These are phyloP conservation scores for Sphagnurus paluster DNA, from an alignment of 1,284 basidiomycete species.

Conservation along the genomic window DNA sequence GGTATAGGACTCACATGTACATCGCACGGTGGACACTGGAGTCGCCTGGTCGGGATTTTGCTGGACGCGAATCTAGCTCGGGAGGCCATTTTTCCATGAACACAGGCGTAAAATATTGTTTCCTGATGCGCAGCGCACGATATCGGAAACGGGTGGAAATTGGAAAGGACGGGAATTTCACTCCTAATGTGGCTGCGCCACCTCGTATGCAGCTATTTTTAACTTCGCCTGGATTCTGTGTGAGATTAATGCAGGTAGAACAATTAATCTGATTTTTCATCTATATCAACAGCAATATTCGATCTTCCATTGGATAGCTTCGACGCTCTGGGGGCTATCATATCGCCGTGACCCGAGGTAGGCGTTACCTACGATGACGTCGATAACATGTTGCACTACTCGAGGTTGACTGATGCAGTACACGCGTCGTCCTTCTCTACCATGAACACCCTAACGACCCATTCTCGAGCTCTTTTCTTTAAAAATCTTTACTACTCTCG, in stretches of 20 bases:
- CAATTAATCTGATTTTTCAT: too few relatives aligned
- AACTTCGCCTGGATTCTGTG: neutral
- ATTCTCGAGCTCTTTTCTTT: too few relatives aligned
- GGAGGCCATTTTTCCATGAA: slow-evolving; percentile 26
- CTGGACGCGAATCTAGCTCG: slow-evolving; percentile 17
- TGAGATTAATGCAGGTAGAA: too few relatives aligned
- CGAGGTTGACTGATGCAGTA: too few relatives aligned
- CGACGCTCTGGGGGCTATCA: too few relatives aligned
- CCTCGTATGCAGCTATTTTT: slow-evolving; percentile 4
- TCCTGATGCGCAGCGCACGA: slow-evolving; percentile 12
- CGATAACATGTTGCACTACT: neutral
- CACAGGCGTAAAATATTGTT: slow-evolving; percentile 26
- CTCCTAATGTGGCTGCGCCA: slow-evolving; percentile 9
- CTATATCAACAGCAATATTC: too few relatives aligned
- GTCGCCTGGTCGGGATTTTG: slow-evolving; percentile 14
- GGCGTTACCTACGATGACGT: too few relatives aligned
- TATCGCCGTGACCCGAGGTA: too few relatives aligned
- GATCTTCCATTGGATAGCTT: too few relatives aligned
- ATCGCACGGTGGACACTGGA: slow-evolving; percentile 16
- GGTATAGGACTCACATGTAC: slow-evolving; percentile 29
- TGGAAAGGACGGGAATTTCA: slow-evolving; percentile 1
- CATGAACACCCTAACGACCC: too few relatives aligned
- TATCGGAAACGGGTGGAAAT: neutral
- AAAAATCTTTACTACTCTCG: too few relatives aligned
- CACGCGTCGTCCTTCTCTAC: too few relatives aligned